These are phyloP conservation scores for Tremella yokohamensis DNA, from an alignment of 768 basidiomycete species.

Conservation along the genomic window DNA sequence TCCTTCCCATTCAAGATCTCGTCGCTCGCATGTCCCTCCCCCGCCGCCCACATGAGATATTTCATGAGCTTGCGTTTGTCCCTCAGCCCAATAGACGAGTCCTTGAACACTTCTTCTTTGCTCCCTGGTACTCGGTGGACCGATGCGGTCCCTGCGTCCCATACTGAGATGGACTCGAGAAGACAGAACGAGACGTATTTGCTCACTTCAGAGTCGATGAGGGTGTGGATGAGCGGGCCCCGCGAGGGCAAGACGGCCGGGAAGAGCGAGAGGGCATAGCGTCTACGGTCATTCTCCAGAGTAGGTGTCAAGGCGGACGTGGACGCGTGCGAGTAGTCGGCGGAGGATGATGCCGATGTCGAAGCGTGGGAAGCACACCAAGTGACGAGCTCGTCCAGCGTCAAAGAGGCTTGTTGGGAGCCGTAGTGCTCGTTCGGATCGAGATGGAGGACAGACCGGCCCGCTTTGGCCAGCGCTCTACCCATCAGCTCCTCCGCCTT, in stretches of 20 bases:
- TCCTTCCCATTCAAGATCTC: constrained; percentile 2
- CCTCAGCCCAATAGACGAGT: constrained; percentile 66
- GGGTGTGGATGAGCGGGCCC: constrained; percentile 72
- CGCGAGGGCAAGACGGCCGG: constrained; percentile 75
- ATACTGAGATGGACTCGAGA: constrained; percentile 56
- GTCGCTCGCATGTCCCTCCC: constrained; percentile 52
- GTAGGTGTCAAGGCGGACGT: constrained; percentile 24
- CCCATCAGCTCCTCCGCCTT: background rate
- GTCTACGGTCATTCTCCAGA: constrained; percentile 56
- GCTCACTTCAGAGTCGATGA: constrained; percentile 77
- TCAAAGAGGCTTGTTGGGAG: constrained; percentile 71
- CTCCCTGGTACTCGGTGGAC: constrained; percentile 71
- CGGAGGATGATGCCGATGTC: constrained; percentile 12
- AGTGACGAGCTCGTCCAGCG: constrained; percentile 69
- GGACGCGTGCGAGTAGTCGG: constrained; percentile 16
- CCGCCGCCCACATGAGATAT: constrained; percentile 74
- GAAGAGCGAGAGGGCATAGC: constrained; percentile 80
- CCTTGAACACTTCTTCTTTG: constrained; percentile 92
- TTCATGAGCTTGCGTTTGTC: constrained; percentile 92
- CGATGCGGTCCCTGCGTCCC: constrained; percentile 54
- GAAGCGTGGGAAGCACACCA: constrained; percentile 57
- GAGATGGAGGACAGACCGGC: constrained; percentile 80
- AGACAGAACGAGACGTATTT: constrained; percentile 88
- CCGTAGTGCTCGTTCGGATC: constrained; percentile 85
- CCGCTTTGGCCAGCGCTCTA: constrained; percentile 84